A percentile compares a stretch with the other conserved stretches of the same genome.
These are phyloP conservation scores for Dichotomopilus funicola DNA, from an alignment of 2,329 filamentous ascomycete species.

Conservation along the genomic window DNA sequence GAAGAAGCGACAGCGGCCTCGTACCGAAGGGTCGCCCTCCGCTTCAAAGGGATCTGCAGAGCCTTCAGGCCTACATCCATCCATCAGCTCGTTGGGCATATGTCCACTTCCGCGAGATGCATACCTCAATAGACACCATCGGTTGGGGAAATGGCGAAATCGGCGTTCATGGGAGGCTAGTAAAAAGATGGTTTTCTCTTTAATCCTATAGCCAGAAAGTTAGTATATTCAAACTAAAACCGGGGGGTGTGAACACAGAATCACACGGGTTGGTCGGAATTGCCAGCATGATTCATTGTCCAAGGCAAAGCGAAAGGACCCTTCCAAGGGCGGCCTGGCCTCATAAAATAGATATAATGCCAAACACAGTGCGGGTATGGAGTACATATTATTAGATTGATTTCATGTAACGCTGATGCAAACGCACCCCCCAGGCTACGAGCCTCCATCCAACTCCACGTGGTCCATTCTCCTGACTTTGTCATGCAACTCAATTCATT, in stretches of 20 bases:
- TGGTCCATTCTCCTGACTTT: background rate
- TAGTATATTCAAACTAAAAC: too few species aligned
- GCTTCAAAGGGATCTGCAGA: too few species aligned
- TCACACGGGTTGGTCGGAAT: background rate
- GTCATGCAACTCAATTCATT: background rate
- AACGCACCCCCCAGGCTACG: slow-evolving; percentile 4
- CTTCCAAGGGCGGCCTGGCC: too few species aligned
- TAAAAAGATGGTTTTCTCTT: too few species aligned
- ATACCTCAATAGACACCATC: slow-evolving; percentile 4
- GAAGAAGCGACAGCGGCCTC: too few species aligned
- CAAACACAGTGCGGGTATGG: background rate
- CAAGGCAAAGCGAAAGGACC: too few species aligned
- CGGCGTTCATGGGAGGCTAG: slow-evolving; percentile 15
- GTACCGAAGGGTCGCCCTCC: too few species aligned
- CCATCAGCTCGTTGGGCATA: background rate
- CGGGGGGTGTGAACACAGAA: too few species aligned
- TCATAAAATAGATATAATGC: too few species aligned
- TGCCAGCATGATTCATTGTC: too few species aligned
- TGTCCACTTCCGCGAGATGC: background rate
- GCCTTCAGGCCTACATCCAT: background rate
- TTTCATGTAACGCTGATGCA: slow-evolving; percentile 21
- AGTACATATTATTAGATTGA: slow-evolving; percentile 21
- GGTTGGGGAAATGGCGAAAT: slow-evolving; percentile 15
- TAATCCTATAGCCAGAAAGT: too few species aligned
- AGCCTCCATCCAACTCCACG: slow-evolving; percentile 9